These are phyloP conservation scores for Fusarium chuoi DNA, from an alignment of 2,329 filamentous ascomycete species.

Conservation along the genomic window DNA sequence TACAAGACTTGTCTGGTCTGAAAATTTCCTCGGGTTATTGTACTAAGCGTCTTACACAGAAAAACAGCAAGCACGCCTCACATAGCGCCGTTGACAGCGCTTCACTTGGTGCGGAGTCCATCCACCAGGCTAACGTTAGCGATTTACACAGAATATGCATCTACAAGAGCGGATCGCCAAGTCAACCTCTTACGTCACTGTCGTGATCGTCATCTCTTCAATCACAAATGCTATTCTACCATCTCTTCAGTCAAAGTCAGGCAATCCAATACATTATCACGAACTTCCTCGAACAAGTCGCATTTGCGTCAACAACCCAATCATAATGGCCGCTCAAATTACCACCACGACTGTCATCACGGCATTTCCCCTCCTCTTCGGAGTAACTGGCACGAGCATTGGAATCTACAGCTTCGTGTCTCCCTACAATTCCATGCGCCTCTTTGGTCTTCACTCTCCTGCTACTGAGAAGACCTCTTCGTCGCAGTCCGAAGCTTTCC, in stretches of 20 bases:
- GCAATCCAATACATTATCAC: too few relatives aligned
- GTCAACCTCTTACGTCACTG: slow-evolving; percentile 14
- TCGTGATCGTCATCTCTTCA: background rate
- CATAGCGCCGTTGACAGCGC: background rate
- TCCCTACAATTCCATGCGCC: slow-evolving; percentile 12
- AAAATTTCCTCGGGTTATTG: background rate
- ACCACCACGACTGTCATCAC: slow-evolving; percentile 5
- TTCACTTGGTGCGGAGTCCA: background rate
- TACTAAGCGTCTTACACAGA: background rate
- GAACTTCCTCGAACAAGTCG: too few relatives aligned
- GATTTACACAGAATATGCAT: slow-evolving; percentile 19
- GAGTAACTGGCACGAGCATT: slow-evolving; percentile 10
- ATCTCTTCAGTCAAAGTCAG: background rate
- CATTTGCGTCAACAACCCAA: background rate
- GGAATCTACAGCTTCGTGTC: slow-evolving; percentile 34
- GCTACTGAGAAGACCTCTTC: background rate
- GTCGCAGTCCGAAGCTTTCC: slow-evolving; percentile 8
- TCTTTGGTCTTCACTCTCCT: slow-evolving; percentile 9
- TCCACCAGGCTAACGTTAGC: background rate
- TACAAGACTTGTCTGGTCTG: too few relatives aligned
- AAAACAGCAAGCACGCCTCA: background rate
- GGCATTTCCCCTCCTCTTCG: slow-evolving; percentile 21
- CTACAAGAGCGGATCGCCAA: slow-evolving; percentile 1
- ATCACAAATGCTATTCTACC: background rate
- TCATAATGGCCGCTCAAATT: slow-evolving; percentile 1